phyloP scores from a whole-genome alignment of 495 filamentous ascomycete genomes.

The Aspergillus ostianus region DNA sequence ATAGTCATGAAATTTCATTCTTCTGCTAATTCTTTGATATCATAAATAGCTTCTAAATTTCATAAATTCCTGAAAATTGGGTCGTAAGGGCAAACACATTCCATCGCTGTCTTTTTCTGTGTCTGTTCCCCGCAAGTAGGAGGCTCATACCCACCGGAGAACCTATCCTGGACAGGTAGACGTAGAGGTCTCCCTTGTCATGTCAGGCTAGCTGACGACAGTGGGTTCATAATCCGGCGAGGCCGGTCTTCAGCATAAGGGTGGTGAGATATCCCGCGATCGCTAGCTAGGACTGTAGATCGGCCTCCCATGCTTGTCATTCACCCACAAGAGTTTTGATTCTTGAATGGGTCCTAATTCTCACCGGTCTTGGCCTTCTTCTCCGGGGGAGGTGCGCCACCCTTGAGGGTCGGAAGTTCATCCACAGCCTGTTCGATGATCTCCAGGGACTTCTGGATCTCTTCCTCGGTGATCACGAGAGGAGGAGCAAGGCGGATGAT shows the following conservation, averaged over 20 bases:
- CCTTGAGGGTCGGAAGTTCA: slow-evolving; percentile 51
- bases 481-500: slow-evolving; percentile 70
- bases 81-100: not conserved
- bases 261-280: not conserved
- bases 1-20: not conserved
- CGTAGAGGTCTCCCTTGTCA: not conserved
- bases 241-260: not conserved
- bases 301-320: not conserved
- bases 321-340: not conserved
- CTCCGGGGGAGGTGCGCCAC: slow-evolving; percentile 42
- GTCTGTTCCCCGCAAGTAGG: not conserved
- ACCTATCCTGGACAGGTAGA: not conserved
- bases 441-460: slow-evolving; percentile 46
- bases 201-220: not conserved
- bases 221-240: not conserved
- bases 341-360: slow-evolving; percentile 30
- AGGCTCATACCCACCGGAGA: not conserved
- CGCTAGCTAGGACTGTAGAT: not conserved
- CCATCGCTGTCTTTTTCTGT: not conserved
- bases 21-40: not conserved
- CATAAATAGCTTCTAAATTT: not conserved
- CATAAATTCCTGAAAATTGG: not conserved
- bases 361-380: slow-evolving; percentile 53
- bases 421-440: slow-evolving; percentile 50
- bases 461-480: slow-evolving; percentile 55